Evolutionary conservation across 306 rosid genomes (phyloP), one percentile per base, ranked within the genome.

Genomic region (Fagus sylvatica): DNA sequence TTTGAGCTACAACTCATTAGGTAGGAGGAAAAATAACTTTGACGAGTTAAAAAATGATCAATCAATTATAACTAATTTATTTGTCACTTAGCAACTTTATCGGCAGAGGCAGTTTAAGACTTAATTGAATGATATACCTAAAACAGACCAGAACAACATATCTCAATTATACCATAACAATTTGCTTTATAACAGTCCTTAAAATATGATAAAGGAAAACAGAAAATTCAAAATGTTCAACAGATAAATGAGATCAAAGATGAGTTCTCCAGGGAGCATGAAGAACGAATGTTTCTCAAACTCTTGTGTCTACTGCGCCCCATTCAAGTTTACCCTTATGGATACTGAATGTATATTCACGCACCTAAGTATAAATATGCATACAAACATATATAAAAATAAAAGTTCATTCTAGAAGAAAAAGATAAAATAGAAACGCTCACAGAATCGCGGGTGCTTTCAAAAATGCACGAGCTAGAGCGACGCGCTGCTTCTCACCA

Each of bases 401-500:
- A 72, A 49, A 30, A 9, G 19, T 30, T 66, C 19, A 64, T 51
- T 68, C 60, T 41, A 56, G 39, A 16, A 32, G 72, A 72, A 83
- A 43, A 10, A 77, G 37, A 70, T 13, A 61, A 48, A 46, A 53
- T 53, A 53, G 68, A 69, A 83, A 71, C 55, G 79, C 86, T 87
- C 88, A 95, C 98, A 95, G 76, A 79, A 95, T 92, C 74, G 96
- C 85, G 69, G 98, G 97, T 17, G 98, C 92, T 86, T 95, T 95
- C 81, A 95, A 79, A 89, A 95, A 95, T 8, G 98, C 89, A 68
- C 98, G 98, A 82, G 98, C 98, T 59, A 95, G 83, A 66, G 98
- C 97, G 86, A 95, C 98, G 53, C 98, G 96, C 81, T 95, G 98
- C 89, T 95, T 95, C 88, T 95, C 98, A 30, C 98, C 98, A 53